Evolutionary conservation across 257 asterid species (phyloP), one percentile per base, ranked within the genome.

Genomic region (Plantago ovata): DNA sequence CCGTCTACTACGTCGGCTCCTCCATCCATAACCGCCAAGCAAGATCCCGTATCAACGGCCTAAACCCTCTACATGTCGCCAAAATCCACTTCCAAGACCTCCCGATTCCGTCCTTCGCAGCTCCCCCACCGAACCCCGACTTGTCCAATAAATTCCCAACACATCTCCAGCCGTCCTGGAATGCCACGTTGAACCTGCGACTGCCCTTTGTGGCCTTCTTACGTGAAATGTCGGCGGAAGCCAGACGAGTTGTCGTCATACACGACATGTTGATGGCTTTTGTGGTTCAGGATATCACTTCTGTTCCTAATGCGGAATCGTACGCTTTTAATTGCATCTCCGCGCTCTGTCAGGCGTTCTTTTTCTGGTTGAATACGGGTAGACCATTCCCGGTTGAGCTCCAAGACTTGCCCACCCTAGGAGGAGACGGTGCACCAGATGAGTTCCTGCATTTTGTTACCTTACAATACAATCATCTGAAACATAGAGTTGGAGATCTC

Each of bases 21-120:
- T 48, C 75, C 63, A 22, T 71, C 66, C 76, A 73, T 71, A 77
- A 63, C 77, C 75, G 75, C 57, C 83, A 77, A 33, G 83, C 77
- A 53, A 52, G 20, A 38, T 9, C 20, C 53, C 83, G 83, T 10
- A 61, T 36, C 60, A 70, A 67, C 47, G 71, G 64, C 61, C 38
- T 69, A 28, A 63, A 66, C 71, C 74, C 72, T 3, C 18, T 10
- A 20, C 71, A 73, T 8, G 40, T 70, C 21, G 71, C 69, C 49
- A 42, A 15, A 32, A 45, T 78, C 76, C 60, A 59, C 10, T 77
- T 77, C 72, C 77, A 72, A 20, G 77, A 73, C 14, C 64, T 77
- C 24, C 79, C 79, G 5, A 44, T 49, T n/a, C 48, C 73, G 0
- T 0, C 24, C 0, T 77, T 62, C 40, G 58, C 53, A 15, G 65